These are phyloP conservation scores for Candida labiduridarum DNA, from an alignment of 1,139 yeast species.

Conservation along the genomic window DNA sequence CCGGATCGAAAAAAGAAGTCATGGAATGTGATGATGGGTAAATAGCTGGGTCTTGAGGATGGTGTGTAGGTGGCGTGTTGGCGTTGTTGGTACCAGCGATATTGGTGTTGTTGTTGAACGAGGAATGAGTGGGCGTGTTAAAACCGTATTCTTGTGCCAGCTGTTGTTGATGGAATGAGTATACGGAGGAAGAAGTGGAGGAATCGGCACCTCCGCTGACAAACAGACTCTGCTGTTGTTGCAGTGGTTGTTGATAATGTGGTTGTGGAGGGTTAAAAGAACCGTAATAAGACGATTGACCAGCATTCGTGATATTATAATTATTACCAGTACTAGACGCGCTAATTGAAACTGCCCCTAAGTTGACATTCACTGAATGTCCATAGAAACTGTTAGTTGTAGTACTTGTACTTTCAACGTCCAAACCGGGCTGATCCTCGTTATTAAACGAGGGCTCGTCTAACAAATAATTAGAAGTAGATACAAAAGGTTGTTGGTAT, in stretches of 20 bases:
- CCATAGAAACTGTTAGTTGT: constrained; percentile 2
- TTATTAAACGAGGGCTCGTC: constrained; percentile 14
- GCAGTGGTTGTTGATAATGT: constrained; percentile 4
- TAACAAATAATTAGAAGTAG: constrained; percentile 10
- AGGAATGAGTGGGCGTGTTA: constrained; percentile 9
- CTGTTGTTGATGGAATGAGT: constrained; percentile 13
- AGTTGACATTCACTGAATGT: constrained; percentile 13
- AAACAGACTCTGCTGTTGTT: not conserved
- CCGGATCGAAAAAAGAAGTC: constrained; percentile 15
- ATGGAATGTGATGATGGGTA: constrained; percentile 13
- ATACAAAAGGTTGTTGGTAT: constrained; percentile 8
- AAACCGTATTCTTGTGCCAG: not conserved
- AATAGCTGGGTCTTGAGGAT: not conserved
- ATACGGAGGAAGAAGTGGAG: constrained; percentile 15
- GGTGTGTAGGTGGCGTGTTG: not conserved
- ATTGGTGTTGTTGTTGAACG: not conserved
- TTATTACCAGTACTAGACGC: constrained; percentile 1
- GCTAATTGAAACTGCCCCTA: constrained; percentile 9
- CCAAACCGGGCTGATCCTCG: not conserved
- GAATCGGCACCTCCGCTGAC: constrained; percentile 4
- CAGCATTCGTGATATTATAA: constrained; percentile 17
- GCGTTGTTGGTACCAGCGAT: not conserved
- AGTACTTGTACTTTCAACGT: not conserved
- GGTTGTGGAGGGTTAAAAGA: constrained; percentile 6
- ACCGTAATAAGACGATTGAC: constrained; percentile 19